phyloP scores from a whole-genome alignment of 169 alveolate species.

The Cryptosporidium andersoni region DNA sequence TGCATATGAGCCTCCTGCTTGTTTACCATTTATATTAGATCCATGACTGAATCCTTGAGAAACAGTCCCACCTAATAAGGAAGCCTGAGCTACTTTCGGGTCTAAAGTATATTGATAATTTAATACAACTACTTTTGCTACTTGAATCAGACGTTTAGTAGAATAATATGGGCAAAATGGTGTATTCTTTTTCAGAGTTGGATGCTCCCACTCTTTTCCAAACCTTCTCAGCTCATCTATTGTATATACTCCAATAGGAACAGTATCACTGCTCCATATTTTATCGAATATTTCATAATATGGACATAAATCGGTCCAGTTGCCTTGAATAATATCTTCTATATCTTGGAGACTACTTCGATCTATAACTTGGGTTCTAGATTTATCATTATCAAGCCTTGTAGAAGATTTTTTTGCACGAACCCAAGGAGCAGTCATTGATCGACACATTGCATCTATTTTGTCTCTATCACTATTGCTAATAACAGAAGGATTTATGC shows the following conservation, averaged over 20 bases:
- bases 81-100: conserved; percentile 91
- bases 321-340: conserved; percentile 63
- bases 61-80: conserved; percentile 70
- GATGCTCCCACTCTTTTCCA: conserved; percentile 82
- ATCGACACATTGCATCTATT: conserved; percentile 84
- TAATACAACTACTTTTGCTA: conserved; percentile 93
- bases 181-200: conserved; percentile 73
- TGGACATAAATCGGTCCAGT: conserved; percentile 71
- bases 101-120: conserved; percentile 95
- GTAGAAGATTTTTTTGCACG: conserved; percentile 70
- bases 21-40: conserved; percentile 65
- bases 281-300: conserved; percentile 85
- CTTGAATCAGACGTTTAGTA: conserved; percentile 90
- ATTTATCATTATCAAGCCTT: background rate
- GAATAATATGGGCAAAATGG: conserved; percentile 94
- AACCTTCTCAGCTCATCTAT: conserved; percentile 90
- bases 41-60: conserved; percentile 65
- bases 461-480: conserved; percentile 87
- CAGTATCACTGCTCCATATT: conserved; percentile 77
- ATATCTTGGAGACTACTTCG: conserved; percentile 42
- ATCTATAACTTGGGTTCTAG: background rate
- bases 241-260: conserved; percentile 91
- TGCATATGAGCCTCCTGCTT: conserved; percentile 19
- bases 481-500: conserved; percentile 90
- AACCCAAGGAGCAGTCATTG: conserved; percentile 88